Evolutionary conservation across 2,329 filamentous ascomycete species (phyloP).

Genomic region (Aspergillus udagawae): DNA sequence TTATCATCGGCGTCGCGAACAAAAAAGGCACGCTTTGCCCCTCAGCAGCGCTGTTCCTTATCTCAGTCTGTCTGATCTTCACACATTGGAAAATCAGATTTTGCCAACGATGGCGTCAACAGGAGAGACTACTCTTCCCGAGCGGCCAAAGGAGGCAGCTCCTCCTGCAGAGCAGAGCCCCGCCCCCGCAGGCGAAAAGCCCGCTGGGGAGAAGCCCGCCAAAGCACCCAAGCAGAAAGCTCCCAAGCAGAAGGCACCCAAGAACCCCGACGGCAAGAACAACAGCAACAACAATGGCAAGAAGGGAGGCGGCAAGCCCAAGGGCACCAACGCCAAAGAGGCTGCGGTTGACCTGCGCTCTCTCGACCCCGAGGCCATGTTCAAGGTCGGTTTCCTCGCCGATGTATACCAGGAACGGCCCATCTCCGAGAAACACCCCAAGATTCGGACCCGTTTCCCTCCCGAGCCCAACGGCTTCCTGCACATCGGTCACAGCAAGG

Average conservation of each 20-base stretch:
- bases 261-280: slow-evolving; percentile 26
- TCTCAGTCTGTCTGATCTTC: neutral
- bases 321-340: slow-evolving; percentile 42
- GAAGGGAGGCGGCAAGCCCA: slow-evolving; percentile 20
- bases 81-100: neutral
- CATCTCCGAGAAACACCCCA: slow-evolving; percentile 21
- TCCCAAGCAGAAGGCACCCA: slow-evolving; percentile 16
- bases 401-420: slow-evolving; percentile 68
- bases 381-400: slow-evolving; percentile 72
- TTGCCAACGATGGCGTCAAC: neutral
- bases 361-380: slow-evolving; percentile 62
- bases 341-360: slow-evolving; percentile 31
- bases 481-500: slow-evolving; percentile 91
- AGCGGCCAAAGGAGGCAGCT: neutral
- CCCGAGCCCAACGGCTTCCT: slow-evolving; percentile 91
- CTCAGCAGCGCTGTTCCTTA: neutral
- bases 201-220: neutral
- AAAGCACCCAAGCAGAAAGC: neutral
- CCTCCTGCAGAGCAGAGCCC: neutral
- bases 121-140: neutral
- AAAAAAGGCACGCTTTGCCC: neutral
- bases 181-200: neutral
- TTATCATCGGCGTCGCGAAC: neutral
- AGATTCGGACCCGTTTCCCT: slow-evolving; percentile 66
- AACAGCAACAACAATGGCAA: slow-evolving; percentile 24